These are phyloP conservation scores for Rheum nobile DNA, from an alignment of 148 eudicot species.

Conservation along the genomic window DNA sequence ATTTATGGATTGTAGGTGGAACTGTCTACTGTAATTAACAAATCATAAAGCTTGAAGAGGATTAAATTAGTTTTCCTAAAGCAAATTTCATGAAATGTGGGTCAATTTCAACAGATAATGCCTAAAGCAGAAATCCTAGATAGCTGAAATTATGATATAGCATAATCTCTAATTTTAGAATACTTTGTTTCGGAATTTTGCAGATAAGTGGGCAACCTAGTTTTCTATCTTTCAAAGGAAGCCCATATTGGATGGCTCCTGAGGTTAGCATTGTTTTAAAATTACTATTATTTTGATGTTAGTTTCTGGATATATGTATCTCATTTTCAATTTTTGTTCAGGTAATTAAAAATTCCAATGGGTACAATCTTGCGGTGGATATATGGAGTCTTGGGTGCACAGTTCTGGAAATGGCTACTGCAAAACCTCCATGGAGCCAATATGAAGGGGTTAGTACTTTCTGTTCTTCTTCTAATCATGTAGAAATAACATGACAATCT, in stretches of 20 bases:
- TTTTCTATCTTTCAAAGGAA: constrained; percentile 61
- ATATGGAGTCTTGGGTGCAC: constrained; percentile 95
- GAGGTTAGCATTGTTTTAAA: constrained; percentile 32
- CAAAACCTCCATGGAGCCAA: constrained; percentile 77
- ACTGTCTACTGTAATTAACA: not conserved
- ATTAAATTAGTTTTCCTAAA: not conserved
- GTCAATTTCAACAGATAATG: not conserved
- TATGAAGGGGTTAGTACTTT: constrained; percentile 62
- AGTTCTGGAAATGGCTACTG: constrained; percentile 74
- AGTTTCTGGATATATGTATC: constrained; percentile 3
- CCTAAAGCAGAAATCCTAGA: not conserved
- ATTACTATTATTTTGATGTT: not conserved
- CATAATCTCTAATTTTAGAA: not conserved
- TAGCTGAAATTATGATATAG: not conserved
- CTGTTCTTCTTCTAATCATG: not conserved
- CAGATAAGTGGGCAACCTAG: constrained; percentile 45
- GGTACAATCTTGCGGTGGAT: constrained; percentile 64
- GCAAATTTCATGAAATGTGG: not conserved
- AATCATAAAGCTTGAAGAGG: not conserved
- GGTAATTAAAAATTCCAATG: constrained; percentile 48
- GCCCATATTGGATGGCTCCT: constrained; percentile 80
- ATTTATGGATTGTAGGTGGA: not conserved
- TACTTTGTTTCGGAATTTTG: constrained; percentile 7
- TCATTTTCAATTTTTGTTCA: constrained; percentile 10
- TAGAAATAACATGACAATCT: not conserved